Evolutionary conservation across 768 basidiomycete species (phyloP), one percentile per base, ranked within the genome.

Genomic region (Cystobasidiopsis lactophilus): DNA sequence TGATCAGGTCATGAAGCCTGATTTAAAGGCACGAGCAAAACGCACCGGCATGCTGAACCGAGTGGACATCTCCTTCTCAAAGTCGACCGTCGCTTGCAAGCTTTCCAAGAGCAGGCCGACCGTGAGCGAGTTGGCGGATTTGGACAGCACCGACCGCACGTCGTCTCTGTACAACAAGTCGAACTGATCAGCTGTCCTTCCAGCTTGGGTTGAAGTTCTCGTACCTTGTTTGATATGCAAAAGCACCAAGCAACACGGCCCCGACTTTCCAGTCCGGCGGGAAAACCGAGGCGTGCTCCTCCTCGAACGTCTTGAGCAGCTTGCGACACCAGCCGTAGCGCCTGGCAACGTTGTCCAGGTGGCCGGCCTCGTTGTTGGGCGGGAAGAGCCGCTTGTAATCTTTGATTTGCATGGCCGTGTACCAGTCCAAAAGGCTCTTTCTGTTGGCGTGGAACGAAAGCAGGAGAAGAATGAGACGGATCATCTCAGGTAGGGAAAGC

Each of bases 331-430:
- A 98, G 3, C 88, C 85, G 60, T 85, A 96, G 39, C 93, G 76
- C 16, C 93, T 72, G 0, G 85, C 77, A 5, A 93, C 73, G 58
- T 98, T 98, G 69, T 98, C 93, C 43, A 98, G 72, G 61, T 93
- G 85, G 3, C 91, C 93, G 1, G 93, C 73, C 67, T 96, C 93
- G 57, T 93, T 88, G 4, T 78, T 79, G 5, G 82, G 76, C 46
- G 82, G 77, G 69, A 98, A 96, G 63, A 98, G 89, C 21, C 88
- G 79, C 11, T 88, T 79, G 64, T 96, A 98, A 64, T 96, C 93
- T 64, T 85, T 85, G 24, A 98, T 73, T 59, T 93, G 85, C 16
- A 89, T 73, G 10, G 80, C 76, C 21, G 85, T 78, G 61, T 93
- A 93, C 49, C 86, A 79, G 50, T 89, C 84, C 13, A 96, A 72